A percentile compares a stretch with the other conserved stretches of the same genome.
These are phyloP conservation scores for Dacryopinax primogenitus DNA, from an alignment of 768 basidiomycete genomes.

Conservation along the genomic window DNA sequence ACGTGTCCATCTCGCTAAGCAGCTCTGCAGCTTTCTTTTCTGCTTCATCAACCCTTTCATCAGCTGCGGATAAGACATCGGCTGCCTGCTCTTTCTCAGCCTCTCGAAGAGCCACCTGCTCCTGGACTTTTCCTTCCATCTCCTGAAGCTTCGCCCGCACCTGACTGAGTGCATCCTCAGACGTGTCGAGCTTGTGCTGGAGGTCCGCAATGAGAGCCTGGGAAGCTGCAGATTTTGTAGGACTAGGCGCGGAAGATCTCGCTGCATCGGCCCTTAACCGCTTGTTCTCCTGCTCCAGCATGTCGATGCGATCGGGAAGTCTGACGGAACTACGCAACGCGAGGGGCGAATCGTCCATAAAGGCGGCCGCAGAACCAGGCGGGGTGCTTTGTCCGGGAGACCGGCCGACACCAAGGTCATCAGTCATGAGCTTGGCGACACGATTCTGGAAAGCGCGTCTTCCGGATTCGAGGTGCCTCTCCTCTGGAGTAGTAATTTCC, in stretches of 20 bases:
- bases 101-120: slow-evolving; percentile 18
- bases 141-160: slow-evolving; percentile 11
- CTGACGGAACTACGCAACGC: background rate
- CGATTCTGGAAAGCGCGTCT: slow-evolving; percentile 39
- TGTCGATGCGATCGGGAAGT: slow-evolving; percentile 35
- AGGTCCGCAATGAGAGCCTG: slow-evolving; percentile 37
- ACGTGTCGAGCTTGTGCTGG: slow-evolving; percentile 34
- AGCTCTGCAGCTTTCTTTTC: slow-evolving; percentile 40
- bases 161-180: slow-evolving; percentile 29
- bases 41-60: slow-evolving; percentile 39
- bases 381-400: slow-evolving; percentile 26
- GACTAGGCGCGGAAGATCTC: slow-evolving; percentile 34
- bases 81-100: slow-evolving; percentile 33
- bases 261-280: slow-evolving; percentile 33
- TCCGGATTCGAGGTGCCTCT: slow-evolving; percentile 19
- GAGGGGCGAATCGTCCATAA: background rate
- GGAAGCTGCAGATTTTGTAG: slow-evolving; percentile 16
- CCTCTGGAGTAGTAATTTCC: slow-evolving; percentile 11
- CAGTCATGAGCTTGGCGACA: slow-evolving; percentile 35
- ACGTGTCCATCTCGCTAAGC: background rate
- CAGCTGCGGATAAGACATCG: slow-evolving; percentile 42
- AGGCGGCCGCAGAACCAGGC: slow-evolving; percentile 24
- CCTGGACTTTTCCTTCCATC: slow-evolving; percentile 30
- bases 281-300: slow-evolving; percentile 58
- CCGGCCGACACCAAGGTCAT: slow-evolving; percentile 24